Conservation (phyloP, 2,329 filamentous ascomycete genomes). For the Domatiomyces catenatus region DNA sequence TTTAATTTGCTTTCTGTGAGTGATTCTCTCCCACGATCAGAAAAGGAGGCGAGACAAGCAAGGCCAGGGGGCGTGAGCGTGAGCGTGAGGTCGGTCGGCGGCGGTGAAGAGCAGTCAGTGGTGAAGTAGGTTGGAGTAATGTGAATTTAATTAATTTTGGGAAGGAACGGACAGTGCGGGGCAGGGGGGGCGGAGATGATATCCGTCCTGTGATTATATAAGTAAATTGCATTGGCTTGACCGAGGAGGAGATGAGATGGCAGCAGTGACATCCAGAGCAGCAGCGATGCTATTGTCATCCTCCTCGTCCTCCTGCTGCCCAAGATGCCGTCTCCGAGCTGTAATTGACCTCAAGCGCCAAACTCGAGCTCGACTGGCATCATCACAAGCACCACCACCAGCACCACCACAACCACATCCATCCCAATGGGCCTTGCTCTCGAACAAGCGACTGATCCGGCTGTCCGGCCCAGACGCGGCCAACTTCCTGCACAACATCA, state of each 20-base stretch:
- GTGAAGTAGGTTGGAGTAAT: background rate
- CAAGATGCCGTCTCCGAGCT: constrained; percentile 5
- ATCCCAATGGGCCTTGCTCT: constrained; percentile 31
- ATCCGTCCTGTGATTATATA: background rate
- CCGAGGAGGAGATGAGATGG: background rate
- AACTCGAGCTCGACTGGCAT: background rate
- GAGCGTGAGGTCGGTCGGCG: no score
- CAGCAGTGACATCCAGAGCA: background rate
- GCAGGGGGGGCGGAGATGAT: background rate
- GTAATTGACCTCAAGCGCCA: background rate
- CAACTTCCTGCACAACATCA: constrained; percentile 74
- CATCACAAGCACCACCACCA: background rate
- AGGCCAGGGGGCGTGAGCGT: no score
- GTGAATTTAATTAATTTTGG: background rate
- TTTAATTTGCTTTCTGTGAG: no score
- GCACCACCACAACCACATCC: background rate
- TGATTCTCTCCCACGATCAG: no score
- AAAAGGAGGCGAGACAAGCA: no score
- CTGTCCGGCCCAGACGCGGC: constrained; percentile 64
- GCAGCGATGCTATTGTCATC: background rate
- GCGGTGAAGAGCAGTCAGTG: no score
- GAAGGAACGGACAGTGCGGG: background rate
- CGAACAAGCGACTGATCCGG: constrained; percentile 64
- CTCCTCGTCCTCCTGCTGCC: background rate
- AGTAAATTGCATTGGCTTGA: no score